Conservation (phyloP, 495 filamentous ascomycete genomes). For the Penicillium angulare region DNA sequence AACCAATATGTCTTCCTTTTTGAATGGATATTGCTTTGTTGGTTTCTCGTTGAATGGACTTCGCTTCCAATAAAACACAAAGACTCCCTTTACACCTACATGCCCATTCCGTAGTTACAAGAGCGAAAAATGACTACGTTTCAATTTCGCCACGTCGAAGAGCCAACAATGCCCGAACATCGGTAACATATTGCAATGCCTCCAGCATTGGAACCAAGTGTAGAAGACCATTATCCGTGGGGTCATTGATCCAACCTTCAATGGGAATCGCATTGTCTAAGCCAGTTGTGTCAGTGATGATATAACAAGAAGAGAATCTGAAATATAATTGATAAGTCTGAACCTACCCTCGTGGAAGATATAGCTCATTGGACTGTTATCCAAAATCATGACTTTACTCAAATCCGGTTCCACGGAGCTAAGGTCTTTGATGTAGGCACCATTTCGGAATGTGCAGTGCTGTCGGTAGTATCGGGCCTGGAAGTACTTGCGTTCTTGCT, state of each 20-base stretch:
- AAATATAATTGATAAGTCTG: not conserved
- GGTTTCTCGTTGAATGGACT: constrained; percentile 8
- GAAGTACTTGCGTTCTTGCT: constrained; percentile 95
- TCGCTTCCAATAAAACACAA: constrained; percentile 17
- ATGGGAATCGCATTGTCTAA: constrained; percentile 36
- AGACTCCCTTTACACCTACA: constrained; percentile 24
- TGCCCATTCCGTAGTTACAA: constrained; percentile 16
- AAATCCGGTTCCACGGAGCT: constrained; percentile 94
- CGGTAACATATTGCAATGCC: constrained; percentile 91
- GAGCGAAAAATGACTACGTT: constrained; percentile 24
- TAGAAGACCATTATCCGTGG: constrained; percentile 79
- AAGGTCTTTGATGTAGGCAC: constrained; percentile 96
- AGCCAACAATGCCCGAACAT: constrained; percentile 85
- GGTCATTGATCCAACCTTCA: constrained; percentile 43
- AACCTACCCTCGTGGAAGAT: constrained; percentile 92
- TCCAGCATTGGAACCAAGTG: constrained; percentile 93
- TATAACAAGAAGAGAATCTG: not conserved
- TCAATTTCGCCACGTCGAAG: constrained; percentile 78
- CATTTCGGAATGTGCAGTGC: constrained; percentile 92
- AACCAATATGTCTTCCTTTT: constrained; percentile 5
- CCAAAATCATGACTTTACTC: constrained; percentile 96
- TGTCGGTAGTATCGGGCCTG: constrained; percentile 88
- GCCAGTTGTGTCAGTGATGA: constrained; percentile 9
- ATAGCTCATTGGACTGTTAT: constrained; percentile 97
- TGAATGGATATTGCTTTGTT: not conserved